phyloP scores from a whole-genome alignment of 768 basidiomycete genomes.

The Strobilomyces echinocephalus region DNA sequence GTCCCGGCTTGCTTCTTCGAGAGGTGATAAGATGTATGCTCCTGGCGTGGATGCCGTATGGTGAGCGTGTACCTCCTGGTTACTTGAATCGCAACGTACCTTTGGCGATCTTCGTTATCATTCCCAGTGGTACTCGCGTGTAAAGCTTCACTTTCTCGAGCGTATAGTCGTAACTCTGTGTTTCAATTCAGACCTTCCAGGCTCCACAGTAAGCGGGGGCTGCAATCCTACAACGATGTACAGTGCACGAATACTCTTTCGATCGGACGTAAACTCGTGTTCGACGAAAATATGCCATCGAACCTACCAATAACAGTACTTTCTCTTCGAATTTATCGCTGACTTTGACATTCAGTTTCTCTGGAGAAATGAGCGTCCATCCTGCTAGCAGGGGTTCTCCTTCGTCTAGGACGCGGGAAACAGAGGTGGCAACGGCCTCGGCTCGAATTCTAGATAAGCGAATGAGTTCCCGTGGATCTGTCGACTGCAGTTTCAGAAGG shows the following conservation, averaged over 20 bases:
- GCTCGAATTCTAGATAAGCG: constrained; percentile 84
- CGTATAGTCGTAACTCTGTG: constrained; percentile 87
- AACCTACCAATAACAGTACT: constrained; percentile 75
- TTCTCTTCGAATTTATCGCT: constrained; percentile 92
- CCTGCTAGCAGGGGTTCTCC: constrained; percentile 76
- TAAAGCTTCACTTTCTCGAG: constrained; percentile 89
- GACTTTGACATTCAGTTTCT: constrained; percentile 63
- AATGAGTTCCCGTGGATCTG: constrained; percentile 89
- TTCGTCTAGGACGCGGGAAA: constrained; percentile 68
- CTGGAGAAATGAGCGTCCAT: constrained; percentile 90
- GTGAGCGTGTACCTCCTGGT: not conserved
- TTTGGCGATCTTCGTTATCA: constrained; percentile 72
- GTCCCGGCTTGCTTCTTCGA: constrained; percentile 90
- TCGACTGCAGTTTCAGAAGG: constrained; percentile 77
- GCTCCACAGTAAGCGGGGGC: not conserved
- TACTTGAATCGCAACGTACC: constrained; percentile 39
- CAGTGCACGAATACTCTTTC: constrained; percentile 45
- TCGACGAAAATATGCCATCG: not conserved
- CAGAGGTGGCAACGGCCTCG: constrained; percentile 88
- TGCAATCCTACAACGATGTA: constrained; percentile 67
- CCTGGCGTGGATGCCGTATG: constrained; percentile 41
- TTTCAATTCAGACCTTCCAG: constrained; percentile 3
- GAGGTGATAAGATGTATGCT: constrained; percentile 90
- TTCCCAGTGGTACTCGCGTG: constrained; percentile 82
- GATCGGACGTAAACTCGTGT: constrained; percentile 1